A percentile compares a stretch with the other conserved stretches of the same genome.
These are phyloP conservation scores for Saccharomyces mikatae DNA, from an alignment of 805 yeast species.

Conservation along the genomic window DNA sequence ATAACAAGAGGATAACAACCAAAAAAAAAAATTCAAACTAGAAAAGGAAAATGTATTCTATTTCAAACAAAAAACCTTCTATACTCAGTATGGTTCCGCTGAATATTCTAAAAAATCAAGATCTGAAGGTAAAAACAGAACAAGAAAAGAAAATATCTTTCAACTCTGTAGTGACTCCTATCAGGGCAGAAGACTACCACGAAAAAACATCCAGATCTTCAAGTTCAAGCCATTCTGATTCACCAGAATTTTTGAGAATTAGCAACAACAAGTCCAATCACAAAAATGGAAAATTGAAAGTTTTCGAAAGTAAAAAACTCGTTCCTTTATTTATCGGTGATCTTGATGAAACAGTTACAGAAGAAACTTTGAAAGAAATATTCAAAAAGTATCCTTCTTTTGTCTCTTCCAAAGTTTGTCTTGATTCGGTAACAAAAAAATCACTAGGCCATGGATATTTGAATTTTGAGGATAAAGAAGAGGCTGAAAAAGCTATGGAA, in stretches of 20 bases:
- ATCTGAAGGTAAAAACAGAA: background rate
- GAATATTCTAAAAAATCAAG: background rate
- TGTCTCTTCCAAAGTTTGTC: slow-evolving; percentile 52
- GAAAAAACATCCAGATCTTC: background rate
- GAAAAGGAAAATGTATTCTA: background rate
- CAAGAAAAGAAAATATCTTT: background rate
- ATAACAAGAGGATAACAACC: background rate
- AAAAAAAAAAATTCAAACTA: background rate
- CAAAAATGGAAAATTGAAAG: background rate
- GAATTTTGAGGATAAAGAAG: slow-evolving; percentile 43
- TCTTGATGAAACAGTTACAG: slow-evolving; percentile 42
- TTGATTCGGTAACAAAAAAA: slow-evolving; percentile 42
- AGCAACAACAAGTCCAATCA: background rate
- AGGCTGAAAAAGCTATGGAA: slow-evolving; percentile 50
- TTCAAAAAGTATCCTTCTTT: slow-evolving; percentile 41
- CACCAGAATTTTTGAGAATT: slow-evolving; percentile 1
- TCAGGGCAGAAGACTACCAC: background rate
- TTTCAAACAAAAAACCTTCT: background rate
- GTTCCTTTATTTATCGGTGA: slow-evolving; percentile 56
- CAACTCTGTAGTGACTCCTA: background rate
- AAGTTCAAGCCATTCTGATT: slow-evolving; percentile 4
- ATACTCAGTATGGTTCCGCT: background rate
- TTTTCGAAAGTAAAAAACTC: slow-evolving; percentile 8
- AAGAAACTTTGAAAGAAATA: slow-evolving; percentile 36
- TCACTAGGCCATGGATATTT: slow-evolving; percentile 72